Percentiles rank a stretch among this genome's conserved stretches.
Conservation (phyloP, 768 basidiomycete genomes). For the Gloeostereum incarnatum region DNA sequence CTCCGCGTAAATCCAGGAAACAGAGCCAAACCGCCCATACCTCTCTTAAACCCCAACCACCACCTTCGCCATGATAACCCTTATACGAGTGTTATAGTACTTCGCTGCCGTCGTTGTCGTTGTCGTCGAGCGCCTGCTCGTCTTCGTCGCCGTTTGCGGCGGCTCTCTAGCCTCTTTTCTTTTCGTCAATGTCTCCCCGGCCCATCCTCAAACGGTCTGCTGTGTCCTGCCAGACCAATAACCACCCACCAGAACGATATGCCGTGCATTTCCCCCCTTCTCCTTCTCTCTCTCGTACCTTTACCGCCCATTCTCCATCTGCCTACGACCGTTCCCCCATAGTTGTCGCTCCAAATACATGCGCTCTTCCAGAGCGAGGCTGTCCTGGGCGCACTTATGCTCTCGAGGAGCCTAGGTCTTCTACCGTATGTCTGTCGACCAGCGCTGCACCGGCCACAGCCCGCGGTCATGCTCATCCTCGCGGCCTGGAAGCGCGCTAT, state of each 20-base stretch:
- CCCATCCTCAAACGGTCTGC: slow-evolving; percentile 49
- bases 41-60: too few relatives aligned
- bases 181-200: slow-evolving; percentile 25
- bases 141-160: too few relatives aligned
- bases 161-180: too few relatives aligned
- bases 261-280: slow-evolving; percentile 46
- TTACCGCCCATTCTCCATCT: slow-evolving; percentile 43
- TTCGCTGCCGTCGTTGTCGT: too few relatives aligned
- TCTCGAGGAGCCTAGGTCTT: slow-evolving; percentile 25
- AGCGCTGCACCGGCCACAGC: neutral
- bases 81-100: too few relatives aligned
- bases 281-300: slow-evolving; percentile 39
- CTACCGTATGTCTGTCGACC: neutral
- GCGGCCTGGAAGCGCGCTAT: neutral
- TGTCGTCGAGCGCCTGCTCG: too few relatives aligned
- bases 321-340: slow-evolving; percentile 77
- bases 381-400: slow-evolving; percentile 65
- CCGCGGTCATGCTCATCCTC: slow-evolving; percentile 6
- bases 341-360: slow-evolving; percentile 59
- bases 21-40: too few relatives aligned
- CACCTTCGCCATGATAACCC: too few relatives aligned
- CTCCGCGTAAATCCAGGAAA: too few relatives aligned
- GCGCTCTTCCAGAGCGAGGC: slow-evolving; percentile 71
- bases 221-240: slow-evolving; percentile 11
- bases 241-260: slow-evolving; percentile 15